Conservation (phyloP, 192 early-diverging fungal species). For the Coemansia sp. region DNA sequence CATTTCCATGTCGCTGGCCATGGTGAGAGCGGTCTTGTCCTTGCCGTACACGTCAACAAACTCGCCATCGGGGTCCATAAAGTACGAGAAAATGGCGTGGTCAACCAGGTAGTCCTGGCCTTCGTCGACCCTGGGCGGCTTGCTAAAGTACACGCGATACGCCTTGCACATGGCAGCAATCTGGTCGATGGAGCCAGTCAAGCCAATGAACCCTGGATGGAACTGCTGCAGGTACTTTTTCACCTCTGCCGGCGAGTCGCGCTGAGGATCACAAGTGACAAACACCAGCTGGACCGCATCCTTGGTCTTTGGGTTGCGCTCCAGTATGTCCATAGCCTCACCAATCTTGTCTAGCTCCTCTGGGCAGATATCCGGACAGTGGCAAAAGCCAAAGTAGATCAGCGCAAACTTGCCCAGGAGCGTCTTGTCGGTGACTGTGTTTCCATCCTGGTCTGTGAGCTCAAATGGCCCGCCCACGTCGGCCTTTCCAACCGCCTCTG, state of each 20-base stretch:
- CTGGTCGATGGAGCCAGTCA: constrained; percentile 85
- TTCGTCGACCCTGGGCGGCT: constrained; percentile 74
- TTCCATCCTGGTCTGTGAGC: constrained; percentile 78
- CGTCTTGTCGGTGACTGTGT: constrained; percentile 67
- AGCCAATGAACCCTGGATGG: constrained; percentile 88
- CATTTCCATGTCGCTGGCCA: constrained; percentile 39
- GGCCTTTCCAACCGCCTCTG: constrained; percentile 77
- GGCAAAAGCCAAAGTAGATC: constrained; percentile 99
- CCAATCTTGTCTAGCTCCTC: constrained; percentile 99
- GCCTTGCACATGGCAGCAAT: constrained; percentile 80
- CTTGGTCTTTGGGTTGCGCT: constrained; percentile 51
- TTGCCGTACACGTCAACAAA: constrained; percentile 91
- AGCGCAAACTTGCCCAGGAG: constrained; percentile 83
- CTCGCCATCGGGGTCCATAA: constrained; percentile 87
- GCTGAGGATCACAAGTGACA: constrained; percentile 94
- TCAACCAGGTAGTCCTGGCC: constrained; percentile 96
- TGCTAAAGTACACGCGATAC: constrained; percentile 93
- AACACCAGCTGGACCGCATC: constrained; percentile 80
- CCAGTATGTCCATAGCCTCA: constrained; percentile 70
- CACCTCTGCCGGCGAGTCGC: constrained; percentile 82
- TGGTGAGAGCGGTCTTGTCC: constrained; percentile 51
- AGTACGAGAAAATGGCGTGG: constrained; percentile 97
- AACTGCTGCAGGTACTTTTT: constrained; percentile 80
- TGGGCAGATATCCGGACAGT: constrained; percentile 99
- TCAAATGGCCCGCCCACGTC: constrained; percentile 87